Evolutionary conservation across 106 monocot genomes (phyloP).

Genomic region (Platanthera zijinensis): DNA sequence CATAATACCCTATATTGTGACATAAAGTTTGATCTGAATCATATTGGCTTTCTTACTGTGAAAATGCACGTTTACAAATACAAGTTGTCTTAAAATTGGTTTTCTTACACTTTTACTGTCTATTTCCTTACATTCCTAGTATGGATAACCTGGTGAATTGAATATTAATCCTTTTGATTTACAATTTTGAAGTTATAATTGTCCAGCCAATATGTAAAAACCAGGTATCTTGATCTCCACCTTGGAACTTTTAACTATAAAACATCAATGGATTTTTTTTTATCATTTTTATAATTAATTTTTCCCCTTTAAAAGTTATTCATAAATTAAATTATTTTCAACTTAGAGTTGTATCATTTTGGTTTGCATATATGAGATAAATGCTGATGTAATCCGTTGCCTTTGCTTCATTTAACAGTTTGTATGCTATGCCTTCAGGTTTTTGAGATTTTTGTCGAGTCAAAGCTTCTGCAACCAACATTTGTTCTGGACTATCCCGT

Average conservation of each 20-base stretch:
- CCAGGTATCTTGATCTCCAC: background rate
- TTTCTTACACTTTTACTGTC: no score
- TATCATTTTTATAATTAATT: background rate
- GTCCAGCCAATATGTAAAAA: background rate
- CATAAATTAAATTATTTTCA: background rate
- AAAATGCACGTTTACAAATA: no score
- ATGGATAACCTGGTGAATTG: background rate
- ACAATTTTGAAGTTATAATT: background rate
- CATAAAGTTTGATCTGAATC: no score
- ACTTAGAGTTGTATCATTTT: background rate
- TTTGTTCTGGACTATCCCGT: constrained; percentile 96
- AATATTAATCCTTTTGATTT: background rate
- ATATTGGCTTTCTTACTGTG: no score
- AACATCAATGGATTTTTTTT: background rate
- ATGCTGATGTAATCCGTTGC: background rate
- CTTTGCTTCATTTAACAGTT: constrained; percentile 1
- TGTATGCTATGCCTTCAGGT: constrained; percentile 38
- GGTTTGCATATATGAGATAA: background rate
- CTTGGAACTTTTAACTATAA: background rate
- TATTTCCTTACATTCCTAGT: no score
- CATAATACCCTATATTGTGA: no score
- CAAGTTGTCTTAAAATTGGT: no score
- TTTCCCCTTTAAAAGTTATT: background rate
- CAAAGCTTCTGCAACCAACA: constrained; percentile 87
- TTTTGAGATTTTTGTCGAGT: constrained; percentile 84